A percentile compares a stretch with the other conserved stretches of the same genome.
Conservation (phyloP, 116 monocot genomes). For the Trichopus zeylanicus region DNA sequence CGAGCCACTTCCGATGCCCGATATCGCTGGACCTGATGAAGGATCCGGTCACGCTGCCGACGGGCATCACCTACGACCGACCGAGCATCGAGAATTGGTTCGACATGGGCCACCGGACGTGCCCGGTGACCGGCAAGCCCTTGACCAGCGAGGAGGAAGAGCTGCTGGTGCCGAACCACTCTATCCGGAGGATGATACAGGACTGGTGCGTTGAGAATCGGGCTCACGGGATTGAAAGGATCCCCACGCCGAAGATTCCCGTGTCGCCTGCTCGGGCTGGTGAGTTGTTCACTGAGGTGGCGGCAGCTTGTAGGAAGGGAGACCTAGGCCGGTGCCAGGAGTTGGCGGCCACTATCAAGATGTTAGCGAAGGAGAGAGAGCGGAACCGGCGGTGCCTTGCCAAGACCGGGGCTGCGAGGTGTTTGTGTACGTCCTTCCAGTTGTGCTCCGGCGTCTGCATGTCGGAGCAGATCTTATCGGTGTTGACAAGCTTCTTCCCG, state of each 20-base stretch:
- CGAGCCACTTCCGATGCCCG: slow-evolving; percentile 57
- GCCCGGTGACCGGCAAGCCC: slow-evolving; percentile 43
- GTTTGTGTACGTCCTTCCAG: neutral
- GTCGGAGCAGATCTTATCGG: neutral
- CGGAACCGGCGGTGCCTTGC: neutral
- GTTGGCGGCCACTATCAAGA: neutral
- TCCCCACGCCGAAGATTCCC: neutral
- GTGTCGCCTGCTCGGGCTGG: neutral
- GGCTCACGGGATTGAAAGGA: neutral
- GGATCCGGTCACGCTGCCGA: slow-evolving; percentile 53
- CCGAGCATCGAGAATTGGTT: slow-evolving; percentile 71
- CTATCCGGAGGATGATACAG: too few relatives aligned
- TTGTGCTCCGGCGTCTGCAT: neutral
- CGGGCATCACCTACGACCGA: slow-evolving; percentile 85
- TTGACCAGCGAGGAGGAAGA: neutral
- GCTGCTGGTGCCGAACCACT: neutral
- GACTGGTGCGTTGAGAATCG: neutral
- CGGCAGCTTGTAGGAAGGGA: neutral
- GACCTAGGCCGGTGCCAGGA: neutral
- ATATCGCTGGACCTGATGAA: slow-evolving; percentile 74
- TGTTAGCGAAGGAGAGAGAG: neutral
- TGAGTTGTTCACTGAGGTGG: neutral
- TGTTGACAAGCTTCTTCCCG: neutral
- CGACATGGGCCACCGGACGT: slow-evolving; percentile 31
- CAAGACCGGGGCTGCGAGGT: neutral